Evolutionary conservation across 768 basidiomycete species (phyloP).

Genomic region (Mycena crocata): DNA sequence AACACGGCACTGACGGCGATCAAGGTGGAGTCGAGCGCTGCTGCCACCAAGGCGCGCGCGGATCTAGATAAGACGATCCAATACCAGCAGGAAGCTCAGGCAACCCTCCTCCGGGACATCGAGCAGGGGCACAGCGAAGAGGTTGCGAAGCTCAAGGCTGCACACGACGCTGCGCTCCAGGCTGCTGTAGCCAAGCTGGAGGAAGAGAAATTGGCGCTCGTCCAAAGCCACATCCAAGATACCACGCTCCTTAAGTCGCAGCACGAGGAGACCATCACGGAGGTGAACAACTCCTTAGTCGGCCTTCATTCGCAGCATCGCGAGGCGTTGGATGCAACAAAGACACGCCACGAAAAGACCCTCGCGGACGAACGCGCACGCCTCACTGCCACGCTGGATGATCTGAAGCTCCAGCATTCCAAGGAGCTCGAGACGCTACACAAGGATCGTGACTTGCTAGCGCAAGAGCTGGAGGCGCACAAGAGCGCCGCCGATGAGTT

Average conservation of each 20-base stretch:
- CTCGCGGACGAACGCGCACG: slow-evolving; percentile 61
- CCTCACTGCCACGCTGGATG: slow-evolving; percentile 58
- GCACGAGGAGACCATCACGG: slow-evolving; percentile 59
- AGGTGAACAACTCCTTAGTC: slow-evolving; percentile 53
- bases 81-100: slow-evolving; percentile 66
- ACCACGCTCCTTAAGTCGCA: slow-evolving; percentile 54
- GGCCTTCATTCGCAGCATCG: slow-evolving; percentile 52
- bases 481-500: slow-evolving; percentile 66
- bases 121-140: slow-evolving; percentile 69
- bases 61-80: slow-evolving; percentile 63
- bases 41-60: slow-evolving; percentile 51
- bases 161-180: slow-evolving; percentile 57
- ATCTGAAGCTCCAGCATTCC: slow-evolving; percentile 60
- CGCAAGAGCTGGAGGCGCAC: slow-evolving; percentile 70
- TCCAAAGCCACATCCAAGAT: slow-evolving; percentile 57
- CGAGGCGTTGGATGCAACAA: slow-evolving; percentile 49
- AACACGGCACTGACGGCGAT: slow-evolving; percentile 55
- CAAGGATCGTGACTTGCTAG: slow-evolving; percentile 60
- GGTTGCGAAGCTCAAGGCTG: slow-evolving; percentile 57
- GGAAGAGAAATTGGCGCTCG: slow-evolving; percentile 50
- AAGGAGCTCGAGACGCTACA: slow-evolving; percentile 60
- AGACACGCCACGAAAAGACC: slow-evolving; percentile 49
- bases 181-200: slow-evolving; percentile 45
- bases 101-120: slow-evolving; percentile 63
- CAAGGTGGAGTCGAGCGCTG: slow-evolving; percentile 55